These are phyloP conservation scores for Chaetomium strumarium DNA, from an alignment of 2,329 filamentous ascomycete genomes.

Conservation along the genomic window DNA sequence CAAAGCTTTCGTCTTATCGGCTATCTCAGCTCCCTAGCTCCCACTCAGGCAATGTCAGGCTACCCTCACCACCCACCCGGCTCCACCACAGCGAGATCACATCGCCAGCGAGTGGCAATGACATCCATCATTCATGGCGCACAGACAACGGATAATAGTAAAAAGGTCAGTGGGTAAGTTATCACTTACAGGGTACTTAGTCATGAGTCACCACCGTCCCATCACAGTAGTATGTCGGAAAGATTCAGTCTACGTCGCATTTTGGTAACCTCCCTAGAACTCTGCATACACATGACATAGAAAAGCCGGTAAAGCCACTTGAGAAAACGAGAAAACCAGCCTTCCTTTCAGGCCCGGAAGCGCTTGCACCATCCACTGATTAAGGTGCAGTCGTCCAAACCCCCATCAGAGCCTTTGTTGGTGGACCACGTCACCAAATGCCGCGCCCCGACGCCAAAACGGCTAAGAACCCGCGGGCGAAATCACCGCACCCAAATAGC, in stretches of 20 bases:
- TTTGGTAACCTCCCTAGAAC: conserved; percentile 24
- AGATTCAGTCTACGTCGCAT: conserved; percentile 28
- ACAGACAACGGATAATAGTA: too few species aligned
- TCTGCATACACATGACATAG: conserved; percentile 26
- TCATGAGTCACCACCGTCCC: too few species aligned
- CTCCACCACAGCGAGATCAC: neutral
- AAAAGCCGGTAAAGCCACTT: conserved; percentile 21
- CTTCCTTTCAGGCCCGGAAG: conserved; percentile 23
- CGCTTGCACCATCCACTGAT: conserved; percentile 26
- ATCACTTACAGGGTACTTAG: neutral
- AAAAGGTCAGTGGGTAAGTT: too few species aligned
- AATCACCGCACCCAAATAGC: conserved; percentile 14
- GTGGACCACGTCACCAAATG: conserved; percentile 22
- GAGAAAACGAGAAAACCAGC: conserved; percentile 22
- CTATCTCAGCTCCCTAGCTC: too few species aligned
- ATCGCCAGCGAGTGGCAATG: too few species aligned
- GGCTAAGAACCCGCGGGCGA: conserved; percentile 2
- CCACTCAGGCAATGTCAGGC: too few species aligned
- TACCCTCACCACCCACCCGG: neutral
- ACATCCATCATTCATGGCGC: too few species aligned
- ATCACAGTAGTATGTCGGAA: conserved; percentile 5
- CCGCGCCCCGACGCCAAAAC: conserved; percentile 16
- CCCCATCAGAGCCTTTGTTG: conserved; percentile 23
- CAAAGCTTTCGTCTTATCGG: neutral
- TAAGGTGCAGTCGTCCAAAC: conserved; percentile 22